Percentiles rank a stretch among this genome's conserved stretches.
phyloP scores from a whole-genome alignment of 345 rosid species.

The Viola odorata region DNA sequence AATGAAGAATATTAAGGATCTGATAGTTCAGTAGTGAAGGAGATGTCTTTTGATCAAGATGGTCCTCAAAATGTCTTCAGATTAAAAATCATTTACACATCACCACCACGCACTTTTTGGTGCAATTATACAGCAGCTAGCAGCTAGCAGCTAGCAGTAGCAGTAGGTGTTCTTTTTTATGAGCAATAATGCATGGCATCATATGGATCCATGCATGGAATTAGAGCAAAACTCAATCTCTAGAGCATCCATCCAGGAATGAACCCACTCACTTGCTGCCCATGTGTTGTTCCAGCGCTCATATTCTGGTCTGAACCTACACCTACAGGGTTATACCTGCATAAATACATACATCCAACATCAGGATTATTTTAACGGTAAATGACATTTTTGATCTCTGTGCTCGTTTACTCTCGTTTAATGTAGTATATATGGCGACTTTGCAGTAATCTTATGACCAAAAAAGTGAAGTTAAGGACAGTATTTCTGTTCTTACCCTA shows the following conservation, averaged over 20 bases:
- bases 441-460: too few relatives aligned
- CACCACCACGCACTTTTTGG: conserved; percentile 18
- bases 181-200: neutral
- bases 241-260: conserved; percentile 97
- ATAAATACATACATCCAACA: neutral
- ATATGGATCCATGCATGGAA: neutral
- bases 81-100: conserved; percentile 29
- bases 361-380: too few relatives aligned
- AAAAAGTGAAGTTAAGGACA: too few relatives aligned
- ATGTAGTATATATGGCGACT: too few relatives aligned
- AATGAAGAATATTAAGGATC: neutral
- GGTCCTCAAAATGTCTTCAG: conserved; percentile 8
- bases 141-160: neutral
- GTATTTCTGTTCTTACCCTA: conserved; percentile 46
- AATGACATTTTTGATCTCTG: too few relatives aligned
- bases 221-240: conserved; percentile 24
- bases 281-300: conserved; percentile 36
- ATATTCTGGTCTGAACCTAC: conserved; percentile 64
- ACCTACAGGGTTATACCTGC: conserved; percentile 56
- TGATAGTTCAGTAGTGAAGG: neutral
- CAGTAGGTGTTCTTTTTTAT: conserved; percentile 1
- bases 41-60: neutral
- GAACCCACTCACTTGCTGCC: conserved; percentile 70
- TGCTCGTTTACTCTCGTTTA: too few relatives aligned
- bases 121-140: too few relatives aligned